These are phyloP conservation scores for Alternaria novae-zelandiae DNA, from an alignment of 2,329 filamentous ascomycete species.

Conservation along the genomic window DNA sequence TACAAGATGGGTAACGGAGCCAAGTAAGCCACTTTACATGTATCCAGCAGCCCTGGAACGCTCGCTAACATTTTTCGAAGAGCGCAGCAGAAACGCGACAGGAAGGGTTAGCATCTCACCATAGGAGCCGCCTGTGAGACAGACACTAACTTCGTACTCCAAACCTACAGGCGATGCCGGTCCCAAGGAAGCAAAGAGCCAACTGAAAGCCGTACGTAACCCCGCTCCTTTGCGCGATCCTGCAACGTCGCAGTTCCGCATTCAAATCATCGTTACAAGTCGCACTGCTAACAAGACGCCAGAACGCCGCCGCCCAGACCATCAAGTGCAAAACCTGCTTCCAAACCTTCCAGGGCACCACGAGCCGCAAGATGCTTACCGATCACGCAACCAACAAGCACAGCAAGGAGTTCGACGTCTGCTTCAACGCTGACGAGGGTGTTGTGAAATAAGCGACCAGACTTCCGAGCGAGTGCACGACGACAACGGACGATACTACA, in stretches of 20 bases:
- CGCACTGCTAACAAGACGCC: slow-evolving; percentile 6
- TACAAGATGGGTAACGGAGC: slow-evolving; percentile 47
- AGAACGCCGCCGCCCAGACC: slow-evolving; percentile 77
- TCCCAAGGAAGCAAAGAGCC: slow-evolving; percentile 1
- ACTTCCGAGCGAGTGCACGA: neutral
- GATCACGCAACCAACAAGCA: slow-evolving; percentile 80
- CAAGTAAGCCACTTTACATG: slow-evolving; percentile 28
- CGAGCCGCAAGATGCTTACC: slow-evolving; percentile 72
- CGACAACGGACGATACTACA: neutral
- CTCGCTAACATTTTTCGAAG: slow-evolving; percentile 31
- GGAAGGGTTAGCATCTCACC: slow-evolving; percentile 23
- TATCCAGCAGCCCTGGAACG: too few species aligned
- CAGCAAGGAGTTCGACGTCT: slow-evolving; percentile 72
- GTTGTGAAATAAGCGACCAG: slow-evolving; percentile 29
- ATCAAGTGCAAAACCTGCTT: slow-evolving; percentile 81
- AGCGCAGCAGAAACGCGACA: slow-evolving; percentile 49
- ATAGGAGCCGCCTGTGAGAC: slow-evolving; percentile 39
- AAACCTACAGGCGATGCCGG: neutral
- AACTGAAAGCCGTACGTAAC: slow-evolving; percentile 35
- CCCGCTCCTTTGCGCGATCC: neutral
- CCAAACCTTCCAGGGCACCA: slow-evolving; percentile 79
- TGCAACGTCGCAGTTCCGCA: neutral
- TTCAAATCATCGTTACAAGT: neutral
- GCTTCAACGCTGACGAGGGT: slow-evolving; percentile 60
- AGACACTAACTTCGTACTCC: neutral